Evolutionary conservation across 495 filamentous ascomycete genomes (phyloP).

Genomic region (Podospora sp.): DNA sequence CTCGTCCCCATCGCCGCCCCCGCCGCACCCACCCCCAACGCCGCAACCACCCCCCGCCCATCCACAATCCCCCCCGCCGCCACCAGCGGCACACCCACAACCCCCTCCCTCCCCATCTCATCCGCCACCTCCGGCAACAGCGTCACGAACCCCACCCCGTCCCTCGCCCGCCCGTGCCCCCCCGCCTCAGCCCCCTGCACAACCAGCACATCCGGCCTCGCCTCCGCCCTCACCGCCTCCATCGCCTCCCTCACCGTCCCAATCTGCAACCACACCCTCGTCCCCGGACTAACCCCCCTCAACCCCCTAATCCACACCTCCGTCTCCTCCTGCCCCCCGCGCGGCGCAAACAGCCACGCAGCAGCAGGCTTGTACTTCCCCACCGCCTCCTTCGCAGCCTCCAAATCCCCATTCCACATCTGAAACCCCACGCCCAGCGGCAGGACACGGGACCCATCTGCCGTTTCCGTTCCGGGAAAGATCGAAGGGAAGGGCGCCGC

Average conservation of each 20-base stretch:
- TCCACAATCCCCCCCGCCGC: slow-evolving; percentile 92
- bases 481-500: slow-evolving; percentile 59
- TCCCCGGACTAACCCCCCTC: slow-evolving; percentile 54
- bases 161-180: slow-evolving; percentile 72
- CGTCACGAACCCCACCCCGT: slow-evolving; percentile 91
- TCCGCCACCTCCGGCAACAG: slow-evolving; percentile 81
- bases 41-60: slow-evolving; percentile 85
- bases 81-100: slow-evolving; percentile 77
- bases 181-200: slow-evolving; percentile 73
- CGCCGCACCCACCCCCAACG: slow-evolving; percentile 81
- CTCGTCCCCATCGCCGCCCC: slow-evolving; percentile 93
- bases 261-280: slow-evolving; percentile 78
- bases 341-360: slow-evolving; percentile 71
- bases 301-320: slow-evolving; percentile 58
- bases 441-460: too few relatives aligned
- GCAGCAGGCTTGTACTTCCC: slow-evolving; percentile 59
- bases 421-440: slow-evolving; percentile 90
- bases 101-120: slow-evolving; percentile 73
- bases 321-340: slow-evolving; percentile 47
- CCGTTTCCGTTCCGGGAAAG: slow-evolving; percentile 63
- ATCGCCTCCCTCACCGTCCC: slow-evolving; percentile 61
- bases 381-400: slow-evolving; percentile 46
- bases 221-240: slow-evolving; percentile 37
- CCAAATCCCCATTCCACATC: slow-evolving; percentile 77
- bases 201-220: slow-evolving; percentile 65